Conservation (phyloP, 2,329 filamentous ascomycete species). For the Magnaporthiopsis rhizophila region DNA sequence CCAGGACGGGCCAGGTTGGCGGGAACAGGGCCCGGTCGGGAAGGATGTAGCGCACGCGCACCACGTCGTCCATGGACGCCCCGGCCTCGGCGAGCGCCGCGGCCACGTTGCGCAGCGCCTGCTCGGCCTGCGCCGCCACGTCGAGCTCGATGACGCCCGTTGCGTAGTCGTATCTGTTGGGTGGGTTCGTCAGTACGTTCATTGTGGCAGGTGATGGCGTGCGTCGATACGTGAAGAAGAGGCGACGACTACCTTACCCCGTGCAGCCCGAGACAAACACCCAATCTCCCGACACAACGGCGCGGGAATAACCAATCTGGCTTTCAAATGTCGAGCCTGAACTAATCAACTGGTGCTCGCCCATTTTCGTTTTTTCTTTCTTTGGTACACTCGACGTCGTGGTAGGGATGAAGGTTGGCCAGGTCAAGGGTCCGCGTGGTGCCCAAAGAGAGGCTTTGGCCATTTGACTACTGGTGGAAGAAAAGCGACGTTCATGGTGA, state of each 20-base stretch:
- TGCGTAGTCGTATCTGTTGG: conserved; percentile 39
- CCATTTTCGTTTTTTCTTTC: background rate
- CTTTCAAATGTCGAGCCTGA: conserved; percentile 44
- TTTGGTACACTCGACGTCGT: background rate
- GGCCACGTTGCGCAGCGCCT: conserved; percentile 39
- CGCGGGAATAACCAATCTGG: conserved; percentile 46
- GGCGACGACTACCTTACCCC: conserved; percentile 34
- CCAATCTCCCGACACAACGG: conserved; percentile 41
- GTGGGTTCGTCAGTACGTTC: background rate
- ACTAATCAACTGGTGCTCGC: conserved; percentile 25
- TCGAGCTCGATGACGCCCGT: conserved; percentile 35
- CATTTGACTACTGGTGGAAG: no score
- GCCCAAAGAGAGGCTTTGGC: background rate
- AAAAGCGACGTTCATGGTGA: no score
- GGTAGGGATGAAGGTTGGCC: background rate
- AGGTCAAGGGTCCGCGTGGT: no score
- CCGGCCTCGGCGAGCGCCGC: conserved; percentile 36
- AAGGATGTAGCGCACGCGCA: conserved; percentile 44
- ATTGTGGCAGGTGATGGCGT: background rate
- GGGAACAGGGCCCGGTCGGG: conserved; percentile 38
- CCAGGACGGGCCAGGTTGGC: conserved; percentile 40
- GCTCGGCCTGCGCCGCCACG: conserved; percentile 40
- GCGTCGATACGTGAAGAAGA: background rate
- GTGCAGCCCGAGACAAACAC: conserved; percentile 48
- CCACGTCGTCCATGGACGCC: conserved; percentile 35